Conservation (phyloP, 306 rosid species). For the Prunus mume region DNA sequence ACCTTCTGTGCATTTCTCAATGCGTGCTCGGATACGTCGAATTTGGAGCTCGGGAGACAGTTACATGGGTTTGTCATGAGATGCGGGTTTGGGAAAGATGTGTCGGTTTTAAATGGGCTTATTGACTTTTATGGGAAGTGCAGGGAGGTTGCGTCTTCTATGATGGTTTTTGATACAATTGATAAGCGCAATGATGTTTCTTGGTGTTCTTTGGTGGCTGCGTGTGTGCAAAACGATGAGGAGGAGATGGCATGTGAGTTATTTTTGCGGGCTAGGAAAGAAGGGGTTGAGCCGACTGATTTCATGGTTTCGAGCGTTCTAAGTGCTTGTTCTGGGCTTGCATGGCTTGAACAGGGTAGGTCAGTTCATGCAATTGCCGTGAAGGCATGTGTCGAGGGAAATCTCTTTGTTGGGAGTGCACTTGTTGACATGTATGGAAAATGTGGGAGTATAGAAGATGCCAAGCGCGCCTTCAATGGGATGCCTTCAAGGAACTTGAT, state of each 20-base stretch:
- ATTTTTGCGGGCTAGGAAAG: slow-evolving; percentile 54
- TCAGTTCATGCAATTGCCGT: slow-evolving; percentile 73
- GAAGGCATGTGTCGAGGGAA: slow-evolving; percentile 63
- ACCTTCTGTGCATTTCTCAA: slow-evolving; percentile 77
- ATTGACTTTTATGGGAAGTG: slow-evolving; percentile 88
- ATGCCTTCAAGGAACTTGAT: slow-evolving; percentile 65
- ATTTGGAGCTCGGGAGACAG: slow-evolving; percentile 57
- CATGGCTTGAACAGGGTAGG: slow-evolving; percentile 69
- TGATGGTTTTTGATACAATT: slow-evolving; percentile 54
- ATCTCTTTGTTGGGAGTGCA: slow-evolving; percentile 77
- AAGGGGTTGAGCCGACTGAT: slow-evolving; percentile 57
- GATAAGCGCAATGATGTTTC: slow-evolving; percentile 52
- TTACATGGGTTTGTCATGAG: slow-evolving; percentile 59
- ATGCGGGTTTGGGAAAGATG: slow-evolving; percentile 45
- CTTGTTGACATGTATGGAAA: slow-evolving; percentile 90
- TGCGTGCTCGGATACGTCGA: slow-evolving; percentile 57
- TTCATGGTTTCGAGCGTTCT: slow-evolving; percentile 72
- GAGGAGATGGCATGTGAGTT: slow-evolving; percentile 75
- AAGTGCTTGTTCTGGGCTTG: slow-evolving; percentile 80
- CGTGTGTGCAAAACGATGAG: slow-evolving; percentile 55
- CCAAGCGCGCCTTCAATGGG: slow-evolving; percentile 50
- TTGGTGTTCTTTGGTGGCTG: slow-evolving; percentile 80
- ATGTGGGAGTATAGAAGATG: slow-evolving; percentile 69
- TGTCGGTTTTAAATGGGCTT: slow-evolving; percentile 67
- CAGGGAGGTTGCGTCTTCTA: slow-evolving; percentile 45